These are phyloP conservation scores for Sarocladiaceae sp. DNA, from an alignment of 2,329 filamentous ascomycete species.

Conservation along the genomic window DNA sequence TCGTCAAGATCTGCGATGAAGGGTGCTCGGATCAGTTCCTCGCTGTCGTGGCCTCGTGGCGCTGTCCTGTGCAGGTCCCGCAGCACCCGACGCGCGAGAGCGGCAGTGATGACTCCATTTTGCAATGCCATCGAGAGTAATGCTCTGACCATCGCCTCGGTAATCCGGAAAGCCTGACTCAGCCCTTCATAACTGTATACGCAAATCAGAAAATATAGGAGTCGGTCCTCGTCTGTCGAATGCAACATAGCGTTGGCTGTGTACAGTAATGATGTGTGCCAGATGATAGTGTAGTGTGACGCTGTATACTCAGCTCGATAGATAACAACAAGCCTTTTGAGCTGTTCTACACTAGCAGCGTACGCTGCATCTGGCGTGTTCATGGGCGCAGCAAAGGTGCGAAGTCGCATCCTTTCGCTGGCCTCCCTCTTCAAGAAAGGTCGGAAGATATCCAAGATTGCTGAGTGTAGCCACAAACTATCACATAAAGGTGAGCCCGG, in stretches of 20 bases:
- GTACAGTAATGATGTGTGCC: conserved; percentile 34
- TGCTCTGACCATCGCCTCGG: conserved; percentile 25
- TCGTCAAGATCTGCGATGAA: conserved; percentile 28
- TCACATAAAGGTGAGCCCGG: too few species aligned
- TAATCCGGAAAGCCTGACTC: conserved; percentile 27
- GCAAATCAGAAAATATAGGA: conserved; percentile 31
- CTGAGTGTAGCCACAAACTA: conserved; percentile 34
- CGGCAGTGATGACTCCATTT: conserved; percentile 23
- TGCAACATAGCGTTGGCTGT: conserved; percentile 30
- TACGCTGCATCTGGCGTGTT: conserved; percentile 25
- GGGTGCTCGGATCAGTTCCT: conserved; percentile 20
- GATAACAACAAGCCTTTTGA: conserved; percentile 30
- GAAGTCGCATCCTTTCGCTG: conserved; percentile 14
- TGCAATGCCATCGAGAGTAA: conserved; percentile 30
- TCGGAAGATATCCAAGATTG: conserved; percentile 29
- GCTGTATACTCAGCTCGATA: conserved; percentile 26
- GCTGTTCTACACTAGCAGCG: conserved; percentile 28
- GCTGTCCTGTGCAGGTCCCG: conserved; percentile 18
- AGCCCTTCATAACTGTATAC: conserved; percentile 31
- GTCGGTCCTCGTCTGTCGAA: conserved; percentile 18
- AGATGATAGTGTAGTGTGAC: conserved; percentile 30
- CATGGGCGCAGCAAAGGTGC: conserved; percentile 23
- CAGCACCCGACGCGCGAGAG: conserved; percentile 22
- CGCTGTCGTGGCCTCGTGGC: conserved; percentile 5
- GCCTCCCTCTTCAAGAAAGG: conserved; percentile 14